Evolutionary conservation across 1,139 yeast genomes (phyloP), one percentile per base, ranked within the genome.

Genomic region (Pichia sp.): DNA sequence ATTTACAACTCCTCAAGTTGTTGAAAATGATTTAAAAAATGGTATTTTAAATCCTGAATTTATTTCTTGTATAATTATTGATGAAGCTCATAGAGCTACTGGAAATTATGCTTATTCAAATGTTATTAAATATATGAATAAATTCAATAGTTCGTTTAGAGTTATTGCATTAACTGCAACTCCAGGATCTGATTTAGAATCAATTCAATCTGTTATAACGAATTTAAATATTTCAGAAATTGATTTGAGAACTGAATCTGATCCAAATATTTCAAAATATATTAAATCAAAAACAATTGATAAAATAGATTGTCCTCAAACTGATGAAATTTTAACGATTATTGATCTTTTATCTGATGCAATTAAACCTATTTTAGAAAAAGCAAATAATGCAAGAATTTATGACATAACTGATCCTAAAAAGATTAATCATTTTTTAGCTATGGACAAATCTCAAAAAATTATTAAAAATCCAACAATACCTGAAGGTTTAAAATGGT

Each of bases 1-100:
- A 60, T 94, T 94, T 65, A 81, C 97, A 1, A 94, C 99, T 0
- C 98, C 99, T 0, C 98, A 94, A 61, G 95, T 92, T 10, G 92
- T 92, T 2, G 96, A 88, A 54, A 88, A 89, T 65, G 99, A 94
- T 66, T 70, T 94, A 51, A 74, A 78, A 39, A 70, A 79, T 36
- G 97, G 97, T 0, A 69, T 79, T 2, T 68, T 90, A 32, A 79
- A 87, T 58, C 96, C 97, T 0, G 83, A 79, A 56, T 74, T 78
- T 34, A 72, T 94, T 8, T 84, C 79, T 0, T 77, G 95, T 49
- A 60, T 94, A 44, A 92, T 94, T 1, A 74, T 94, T 37, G 99
- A 94, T 67, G 99, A 94, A 69, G 98, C 98, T 0, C 99, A 94
- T 66, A 71, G 96, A 44, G 88, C 97, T 0, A 82, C 84, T 44